Conservation (phyloP, 208 protist species). For the Wallacemonas sp. region DNA sequence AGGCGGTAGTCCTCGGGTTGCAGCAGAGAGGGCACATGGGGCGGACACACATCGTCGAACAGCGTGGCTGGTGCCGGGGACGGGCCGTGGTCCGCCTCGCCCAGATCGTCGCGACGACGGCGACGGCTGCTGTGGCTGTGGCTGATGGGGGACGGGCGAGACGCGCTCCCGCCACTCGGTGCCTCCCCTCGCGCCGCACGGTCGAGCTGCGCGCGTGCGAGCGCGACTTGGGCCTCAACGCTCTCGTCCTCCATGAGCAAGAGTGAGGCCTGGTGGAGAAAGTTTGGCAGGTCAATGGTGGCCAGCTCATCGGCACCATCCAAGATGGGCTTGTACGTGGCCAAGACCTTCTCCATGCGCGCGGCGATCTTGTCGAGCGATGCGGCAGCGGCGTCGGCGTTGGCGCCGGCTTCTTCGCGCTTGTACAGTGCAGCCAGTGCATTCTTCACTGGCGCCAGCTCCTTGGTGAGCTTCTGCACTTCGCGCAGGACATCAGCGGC, state of each 20-base stretch:
- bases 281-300: conserved; percentile 43
- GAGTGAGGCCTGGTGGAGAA: conserved; percentile 46
- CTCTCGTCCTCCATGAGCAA: conserved; percentile 21
- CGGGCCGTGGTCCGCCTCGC: too few relatives aligned
- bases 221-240: neutral
- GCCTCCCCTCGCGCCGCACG: too few relatives aligned
- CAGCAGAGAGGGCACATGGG: conserved; percentile 51
- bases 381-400: conserved; percentile 45
- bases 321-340: conserved; percentile 55
- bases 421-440: conserved; percentile 67
- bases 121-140: too few relatives aligned
- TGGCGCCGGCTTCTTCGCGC: conserved; percentile 54
- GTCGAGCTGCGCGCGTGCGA: neutral
- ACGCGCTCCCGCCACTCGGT: too few relatives aligned
- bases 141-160: too few relatives aligned
- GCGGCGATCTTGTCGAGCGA: conserved; percentile 73
- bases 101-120: neutral
- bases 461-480: conserved; percentile 77
- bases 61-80: too few relatives aligned
- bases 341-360: conserved; percentile 50
- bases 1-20: conserved; percentile 46
- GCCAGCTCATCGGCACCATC: conserved; percentile 37
- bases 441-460: conserved; percentile 76
- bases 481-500: conserved; percentile 63
- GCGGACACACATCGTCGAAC: conserved; percentile 59